Conservation (phyloP, 148 eudicot genomes). For the Vaccinium darrowii region DNA sequence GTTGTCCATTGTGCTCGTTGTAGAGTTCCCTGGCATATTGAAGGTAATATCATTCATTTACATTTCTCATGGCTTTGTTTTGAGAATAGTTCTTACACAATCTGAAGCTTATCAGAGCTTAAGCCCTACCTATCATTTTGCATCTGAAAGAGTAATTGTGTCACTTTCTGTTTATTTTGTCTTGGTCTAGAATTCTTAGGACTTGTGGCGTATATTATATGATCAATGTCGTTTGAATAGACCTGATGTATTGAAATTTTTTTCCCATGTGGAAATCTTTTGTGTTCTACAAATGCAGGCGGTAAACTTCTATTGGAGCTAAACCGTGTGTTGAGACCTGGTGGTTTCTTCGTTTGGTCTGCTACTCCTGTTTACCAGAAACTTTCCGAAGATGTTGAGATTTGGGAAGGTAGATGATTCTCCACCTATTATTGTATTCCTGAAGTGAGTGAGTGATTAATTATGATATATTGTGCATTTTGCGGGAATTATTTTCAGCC, state of each 20-base stretch:
- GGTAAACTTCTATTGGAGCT: slow-evolving; percentile 77
- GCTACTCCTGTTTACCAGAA: slow-evolving; percentile 79
- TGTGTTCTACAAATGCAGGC: slow-evolving; percentile 34
- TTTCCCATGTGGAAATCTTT: neutral
- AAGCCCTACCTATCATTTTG: neutral
- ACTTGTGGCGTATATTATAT: neutral
- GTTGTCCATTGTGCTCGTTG: slow-evolving; percentile 79
- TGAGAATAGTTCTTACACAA: neutral
- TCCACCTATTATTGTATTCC: neutral
- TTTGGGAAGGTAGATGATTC: slow-evolving; percentile 54
- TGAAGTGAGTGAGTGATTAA: neutral
- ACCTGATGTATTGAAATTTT: neutral
- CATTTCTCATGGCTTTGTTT: neutral
- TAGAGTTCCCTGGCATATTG: slow-evolving; percentile 78
- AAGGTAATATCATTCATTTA: slow-evolving; percentile 38
- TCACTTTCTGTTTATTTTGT: neutral
- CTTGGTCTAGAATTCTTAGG: neutral
- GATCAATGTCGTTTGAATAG: neutral
- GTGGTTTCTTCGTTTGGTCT: slow-evolving; percentile 81
- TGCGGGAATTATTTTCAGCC: slow-evolving; percentile 29
- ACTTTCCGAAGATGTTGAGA: slow-evolving; percentile 45
- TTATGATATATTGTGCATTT: neutral
- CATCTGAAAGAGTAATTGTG: neutral
- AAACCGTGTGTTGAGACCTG: slow-evolving; percentile 72
- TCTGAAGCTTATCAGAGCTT: neutral